Percentiles rank a stretch among this genome's conserved stretches.
phyloP scores from a whole-genome alignment of 208 protist genomes.

The Sergeia podlipaevii region DNA sequence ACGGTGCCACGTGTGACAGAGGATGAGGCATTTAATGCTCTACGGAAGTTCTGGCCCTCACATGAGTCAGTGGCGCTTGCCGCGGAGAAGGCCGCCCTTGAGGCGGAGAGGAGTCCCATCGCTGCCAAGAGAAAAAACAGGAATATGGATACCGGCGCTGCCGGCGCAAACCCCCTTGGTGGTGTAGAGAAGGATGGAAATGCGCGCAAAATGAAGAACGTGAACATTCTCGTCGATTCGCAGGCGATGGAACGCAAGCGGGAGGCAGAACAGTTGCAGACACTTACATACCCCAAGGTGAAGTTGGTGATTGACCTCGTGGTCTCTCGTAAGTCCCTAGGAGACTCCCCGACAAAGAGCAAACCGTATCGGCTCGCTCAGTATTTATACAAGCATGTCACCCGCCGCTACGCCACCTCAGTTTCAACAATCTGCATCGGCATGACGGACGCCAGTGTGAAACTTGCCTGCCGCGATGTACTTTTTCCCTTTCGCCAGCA shows the following conservation, averaged over 20 bases:
- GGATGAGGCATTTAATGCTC: too few relatives aligned
- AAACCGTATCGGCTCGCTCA: conserved; percentile 55
- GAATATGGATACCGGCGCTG: too few relatives aligned
- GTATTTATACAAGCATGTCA: conserved; percentile 32
- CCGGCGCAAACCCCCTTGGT: too few relatives aligned
- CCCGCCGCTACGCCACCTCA: neutral
- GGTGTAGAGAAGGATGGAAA: too few relatives aligned
- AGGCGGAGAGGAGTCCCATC: conserved; percentile 15
- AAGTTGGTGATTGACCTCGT: conserved; percentile 58
- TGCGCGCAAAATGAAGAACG: too few relatives aligned
- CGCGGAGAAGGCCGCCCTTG: conserved; percentile 2
- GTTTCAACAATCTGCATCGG: conserved; percentile 9
- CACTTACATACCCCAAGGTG: conserved; percentile 11
- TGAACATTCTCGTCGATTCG: too few relatives aligned
- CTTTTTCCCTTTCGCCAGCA: conserved; percentile 52
- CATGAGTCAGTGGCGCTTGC: too few relatives aligned
- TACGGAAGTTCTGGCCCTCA: too few relatives aligned
- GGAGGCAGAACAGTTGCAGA: conserved; percentile 10
- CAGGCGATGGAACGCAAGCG: neutral
- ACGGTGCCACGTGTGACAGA: too few relatives aligned
- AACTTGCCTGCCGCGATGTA: conserved; percentile 56
- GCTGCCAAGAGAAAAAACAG: too few relatives aligned
- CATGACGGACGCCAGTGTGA: conserved; percentile 60
- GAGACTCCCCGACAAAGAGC: conserved; percentile 34
- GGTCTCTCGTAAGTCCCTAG: conserved; percentile 74